A percentile compares a stretch with the other conserved stretches of the same genome.
phyloP scores from a whole-genome alignment of 2,329 filamentous ascomycete species.

The Botrytis galanthina region DNA sequence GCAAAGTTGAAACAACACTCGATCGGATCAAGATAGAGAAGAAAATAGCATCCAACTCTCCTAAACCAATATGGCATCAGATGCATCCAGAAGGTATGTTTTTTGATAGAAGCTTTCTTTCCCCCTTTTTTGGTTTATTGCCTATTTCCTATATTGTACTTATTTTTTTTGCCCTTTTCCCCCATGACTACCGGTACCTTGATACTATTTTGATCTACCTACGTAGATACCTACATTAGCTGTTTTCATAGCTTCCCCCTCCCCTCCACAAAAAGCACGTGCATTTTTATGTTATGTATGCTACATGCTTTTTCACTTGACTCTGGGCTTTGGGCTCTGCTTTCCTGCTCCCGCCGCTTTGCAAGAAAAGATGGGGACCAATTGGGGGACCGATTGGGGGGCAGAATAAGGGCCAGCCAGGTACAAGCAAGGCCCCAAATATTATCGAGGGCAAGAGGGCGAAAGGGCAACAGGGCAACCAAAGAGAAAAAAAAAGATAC shows the following conservation, averaged over 20 bases:
- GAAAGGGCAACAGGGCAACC: background rate
- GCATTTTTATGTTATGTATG: constrained; percentile 10
- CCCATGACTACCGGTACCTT: constrained; percentile 1
- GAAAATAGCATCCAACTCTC: background rate
- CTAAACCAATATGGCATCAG: constrained; percentile 29
- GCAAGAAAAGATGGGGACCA: constrained; percentile 1
- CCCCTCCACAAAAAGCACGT: constrained; percentile 22
- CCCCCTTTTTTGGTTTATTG: background rate
- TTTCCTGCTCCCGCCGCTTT: background rate
- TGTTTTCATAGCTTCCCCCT: constrained; percentile 18
- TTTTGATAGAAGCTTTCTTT: constrained; percentile 1
- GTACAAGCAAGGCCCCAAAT: background rate
- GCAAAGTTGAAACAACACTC: background rate
- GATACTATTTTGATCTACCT: constrained; percentile 11
- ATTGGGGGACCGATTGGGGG: background rate
- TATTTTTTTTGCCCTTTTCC: background rate
- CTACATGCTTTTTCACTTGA: background rate
- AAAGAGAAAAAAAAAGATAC: background rate
- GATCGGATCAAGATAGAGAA: background rate
- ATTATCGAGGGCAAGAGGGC: background rate
- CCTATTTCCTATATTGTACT: background rate
- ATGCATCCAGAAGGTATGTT: constrained; percentile 36
- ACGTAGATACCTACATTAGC: constrained; percentile 8
- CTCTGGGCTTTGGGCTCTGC: background rate
- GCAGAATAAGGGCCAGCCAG: background rate